phyloP scores from a whole-genome alignment of 73 alveolate genomes.

The Tetrahymena borealis region DNA sequence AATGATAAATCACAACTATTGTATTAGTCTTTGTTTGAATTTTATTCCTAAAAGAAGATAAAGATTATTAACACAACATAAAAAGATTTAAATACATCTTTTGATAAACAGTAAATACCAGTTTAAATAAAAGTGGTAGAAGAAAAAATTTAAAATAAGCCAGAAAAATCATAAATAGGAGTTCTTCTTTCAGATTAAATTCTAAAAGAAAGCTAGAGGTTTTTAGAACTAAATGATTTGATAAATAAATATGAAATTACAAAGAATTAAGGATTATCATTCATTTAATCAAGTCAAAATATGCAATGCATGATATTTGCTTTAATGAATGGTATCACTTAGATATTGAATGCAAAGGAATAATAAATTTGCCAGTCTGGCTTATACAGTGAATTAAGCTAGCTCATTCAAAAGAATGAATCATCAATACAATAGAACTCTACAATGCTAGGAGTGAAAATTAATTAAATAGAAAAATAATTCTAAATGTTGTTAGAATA shows the following conservation, averaged over 20 bases:
- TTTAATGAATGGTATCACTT: neutral
- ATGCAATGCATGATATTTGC: neutral
- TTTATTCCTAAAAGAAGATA: neutral
- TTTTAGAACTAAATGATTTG: neutral
- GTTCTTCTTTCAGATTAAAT: neutral
- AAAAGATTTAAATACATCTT: neutral
- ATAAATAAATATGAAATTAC: neutral
- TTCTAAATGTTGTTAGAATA: neutral
- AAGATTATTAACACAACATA: neutral
- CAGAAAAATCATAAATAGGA: neutral
- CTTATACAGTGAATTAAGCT: neutral
- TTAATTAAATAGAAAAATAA: neutral
- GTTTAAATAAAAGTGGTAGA: neutral
- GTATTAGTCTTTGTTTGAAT: neutral
- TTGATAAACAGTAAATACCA: neutral
- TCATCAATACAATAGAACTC: neutral
- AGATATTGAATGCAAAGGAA: neutral
- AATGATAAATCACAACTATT: neutral
- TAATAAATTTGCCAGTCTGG: neutral
- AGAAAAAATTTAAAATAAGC: neutral
- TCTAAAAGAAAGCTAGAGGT: neutral
- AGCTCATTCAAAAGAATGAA: neutral
- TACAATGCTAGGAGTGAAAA: neutral
- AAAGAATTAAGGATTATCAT: neutral
- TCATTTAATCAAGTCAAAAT: neutral